Conservation (phyloP, 441 rosid species). For the Populus hybrid region DNA sequence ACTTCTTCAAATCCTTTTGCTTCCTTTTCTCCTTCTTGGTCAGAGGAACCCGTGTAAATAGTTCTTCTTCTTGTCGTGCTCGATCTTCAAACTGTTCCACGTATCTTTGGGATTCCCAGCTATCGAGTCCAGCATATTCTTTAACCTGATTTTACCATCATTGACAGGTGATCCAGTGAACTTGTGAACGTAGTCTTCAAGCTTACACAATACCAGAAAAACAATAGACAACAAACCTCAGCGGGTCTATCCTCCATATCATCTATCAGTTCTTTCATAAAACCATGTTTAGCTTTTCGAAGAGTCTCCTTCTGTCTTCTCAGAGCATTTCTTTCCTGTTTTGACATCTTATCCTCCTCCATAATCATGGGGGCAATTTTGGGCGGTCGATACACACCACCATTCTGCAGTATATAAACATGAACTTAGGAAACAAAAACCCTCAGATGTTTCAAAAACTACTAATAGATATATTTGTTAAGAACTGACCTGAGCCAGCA, state of each 20-base stretch:
- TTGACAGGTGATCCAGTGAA: slow-evolving; percentile 12
- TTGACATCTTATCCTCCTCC: slow-evolving; percentile 78
- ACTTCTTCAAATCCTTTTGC: slow-evolving; percentile 65
- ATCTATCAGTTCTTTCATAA: slow-evolving; percentile 63
- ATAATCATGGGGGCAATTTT: slow-evolving; percentile 69
- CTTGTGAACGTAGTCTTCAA: background rate
- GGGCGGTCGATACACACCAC: slow-evolving; percentile 63
- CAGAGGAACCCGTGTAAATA: slow-evolving; percentile 65
- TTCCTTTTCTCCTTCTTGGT: slow-evolving; percentile 63
- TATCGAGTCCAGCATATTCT: slow-evolving; percentile 61
- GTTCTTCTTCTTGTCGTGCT: slow-evolving; percentile 68
- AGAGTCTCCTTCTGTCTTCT: slow-evolving; percentile 63
- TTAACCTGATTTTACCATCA: slow-evolving; percentile 43
- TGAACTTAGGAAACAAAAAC: slow-evolving; percentile 12
- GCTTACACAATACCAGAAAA: background rate
- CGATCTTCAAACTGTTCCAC: slow-evolving; percentile 60
- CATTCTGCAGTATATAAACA: slow-evolving; percentile 41
- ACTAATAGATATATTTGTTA: slow-evolving; percentile 5
- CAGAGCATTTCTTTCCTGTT: slow-evolving; percentile 56
- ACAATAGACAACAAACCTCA: slow-evolving; percentile 44
- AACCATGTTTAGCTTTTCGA: slow-evolving; percentile 51
- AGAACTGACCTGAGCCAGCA: slow-evolving; percentile 33
- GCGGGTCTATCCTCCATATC: slow-evolving; percentile 79
- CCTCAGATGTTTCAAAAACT: background rate
- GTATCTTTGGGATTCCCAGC: slow-evolving; percentile 55